Evolutionary conservation across 257 asterid species (phyloP), one percentile per base, ranked within the genome.

Genomic region (Gentiana straminea): DNA sequence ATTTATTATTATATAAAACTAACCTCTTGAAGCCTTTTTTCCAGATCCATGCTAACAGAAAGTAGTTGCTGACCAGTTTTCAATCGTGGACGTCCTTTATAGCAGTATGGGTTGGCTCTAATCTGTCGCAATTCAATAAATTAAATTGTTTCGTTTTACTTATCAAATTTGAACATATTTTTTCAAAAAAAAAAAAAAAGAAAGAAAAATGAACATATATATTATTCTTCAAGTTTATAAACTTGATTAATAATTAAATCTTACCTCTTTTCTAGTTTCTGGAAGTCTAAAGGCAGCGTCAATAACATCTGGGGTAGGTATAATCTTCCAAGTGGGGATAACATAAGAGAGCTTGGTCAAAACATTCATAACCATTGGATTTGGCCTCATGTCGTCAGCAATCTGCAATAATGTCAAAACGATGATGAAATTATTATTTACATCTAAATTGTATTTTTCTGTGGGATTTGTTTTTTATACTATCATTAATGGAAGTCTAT

Each of bases 11-110:
- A 10, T 13, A 44, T 8, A n/a, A 58, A 52, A 36, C 6, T 15
- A 34, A 76, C 95, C 93, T 92, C 94, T 10, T 67, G 60, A 33
- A 92, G 91, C 10, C 83, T 73, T 64, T 70, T 51, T 73, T 92
- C 97, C 68, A 92, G 68, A 57, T 92, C 95, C 13, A 62, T 56
- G 78, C 97, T 92, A 49, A 73, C 87, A 2, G 63, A 67, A 36
- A 65, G 13, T 37, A 88, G 69, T 69, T 85, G 87, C 66, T 69
- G 72, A 61, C 83, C 79, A 7, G 99, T 92, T 77, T 81, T 84
- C 36, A 92, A 74, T 55, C 99, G 90, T 2, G 94, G 97, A n/a
- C 84, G 81, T 36, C 97, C 97, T 65, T 85, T 92, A 77, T 88
- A 92, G 58, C 95, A 76, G 66, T 78, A 82, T 13, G 94, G 94